phyloP scores from a whole-genome alignment of 164 flowering plant genomes.

The Sextonia rubra region DNA sequence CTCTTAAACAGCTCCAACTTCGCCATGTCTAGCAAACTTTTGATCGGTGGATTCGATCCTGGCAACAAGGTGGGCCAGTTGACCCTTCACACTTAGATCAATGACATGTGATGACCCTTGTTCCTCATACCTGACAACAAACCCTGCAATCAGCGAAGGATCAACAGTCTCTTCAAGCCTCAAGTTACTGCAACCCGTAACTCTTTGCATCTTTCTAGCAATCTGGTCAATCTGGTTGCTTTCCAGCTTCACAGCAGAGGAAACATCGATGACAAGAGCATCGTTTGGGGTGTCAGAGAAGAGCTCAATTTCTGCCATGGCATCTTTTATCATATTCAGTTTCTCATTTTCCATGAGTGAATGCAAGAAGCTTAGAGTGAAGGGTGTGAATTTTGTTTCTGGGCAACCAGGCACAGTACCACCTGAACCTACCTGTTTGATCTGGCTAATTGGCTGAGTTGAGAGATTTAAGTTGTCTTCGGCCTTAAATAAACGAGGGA shows the following conservation, averaged over 20 bases:
- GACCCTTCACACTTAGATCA: constrained; percentile 23
- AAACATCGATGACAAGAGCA: constrained; percentile 11
- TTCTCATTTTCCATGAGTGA: constrained; percentile 11
- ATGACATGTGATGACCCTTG: constrained; percentile 14
- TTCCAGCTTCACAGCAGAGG: constrained; percentile 20
- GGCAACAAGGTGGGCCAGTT: constrained; percentile 19
- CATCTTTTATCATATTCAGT: constrained; percentile 3
- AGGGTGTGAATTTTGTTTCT: constrained; percentile 7
- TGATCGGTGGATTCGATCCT: constrained; percentile 18
- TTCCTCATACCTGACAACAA: constrained; percentile 15
- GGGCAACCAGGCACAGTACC: background rate
- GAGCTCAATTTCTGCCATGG: background rate
- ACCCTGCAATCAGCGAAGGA: constrained; percentile 20
- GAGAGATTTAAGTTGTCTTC: background rate
- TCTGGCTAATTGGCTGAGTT: background rate
- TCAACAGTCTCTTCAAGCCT: constrained; percentile 14
- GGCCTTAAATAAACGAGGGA: background rate
- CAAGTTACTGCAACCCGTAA: constrained; percentile 8
- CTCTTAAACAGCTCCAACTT: background rate
- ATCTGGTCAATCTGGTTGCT: constrained; percentile 20
- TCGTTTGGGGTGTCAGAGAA: background rate
- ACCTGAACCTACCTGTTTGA: background rate
- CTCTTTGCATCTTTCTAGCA: constrained; percentile 16
- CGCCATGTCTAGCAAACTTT: background rate
- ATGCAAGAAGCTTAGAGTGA: constrained; percentile 7